These are phyloP conservation scores for Collybia nuda DNA, from an alignment of 768 basidiomycete genomes.

Conservation along the genomic window DNA sequence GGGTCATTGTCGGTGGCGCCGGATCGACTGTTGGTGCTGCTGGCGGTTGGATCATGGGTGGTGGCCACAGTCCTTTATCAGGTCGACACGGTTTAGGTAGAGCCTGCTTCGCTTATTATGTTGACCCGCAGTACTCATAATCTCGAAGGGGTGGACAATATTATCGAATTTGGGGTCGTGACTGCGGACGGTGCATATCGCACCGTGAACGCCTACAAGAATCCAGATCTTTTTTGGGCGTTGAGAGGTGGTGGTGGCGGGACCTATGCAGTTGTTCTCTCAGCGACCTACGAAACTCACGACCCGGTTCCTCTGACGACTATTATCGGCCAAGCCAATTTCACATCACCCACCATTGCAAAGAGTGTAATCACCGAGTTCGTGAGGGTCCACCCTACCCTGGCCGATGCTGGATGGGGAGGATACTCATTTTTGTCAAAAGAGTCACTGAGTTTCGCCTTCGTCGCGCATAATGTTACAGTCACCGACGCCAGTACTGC, in stretches of 20 bases:
- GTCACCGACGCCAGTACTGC: neutral
- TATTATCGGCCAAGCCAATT: neutral
- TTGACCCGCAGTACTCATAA: too few species aligned
- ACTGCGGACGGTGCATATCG: slow-evolving; percentile 33
- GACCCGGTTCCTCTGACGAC: neutral
- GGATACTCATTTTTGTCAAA: neutral
- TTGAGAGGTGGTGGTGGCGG: slow-evolving; percentile 42
- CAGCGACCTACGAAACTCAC: slow-evolving; percentile 6
- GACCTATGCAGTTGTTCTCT: slow-evolving; percentile 28
- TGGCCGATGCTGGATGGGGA: slow-evolving; percentile 2
- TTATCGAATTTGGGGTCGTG: slow-evolving; percentile 38
- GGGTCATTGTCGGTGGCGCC: slow-evolving; percentile 45
- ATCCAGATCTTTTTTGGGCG: slow-evolving; percentile 48
- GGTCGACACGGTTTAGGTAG: slow-evolving; percentile 41
- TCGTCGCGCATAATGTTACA: neutral
- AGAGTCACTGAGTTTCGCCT: neutral
- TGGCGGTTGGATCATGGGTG: slow-evolving; percentile 49
- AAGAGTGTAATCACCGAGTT: slow-evolving; percentile 4
- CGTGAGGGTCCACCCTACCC: neutral
- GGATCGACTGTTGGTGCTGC: slow-evolving; percentile 44
- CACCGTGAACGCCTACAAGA: slow-evolving; percentile 32
- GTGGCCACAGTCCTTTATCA: slow-evolving; percentile 41
- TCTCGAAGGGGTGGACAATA: slow-evolving; percentile 21
- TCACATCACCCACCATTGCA: neutral
- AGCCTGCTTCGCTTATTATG: neutral